Base-by-base conservation (phyloP, 768 basidiomycete species). In the Mycena chlorophos region DNA sequence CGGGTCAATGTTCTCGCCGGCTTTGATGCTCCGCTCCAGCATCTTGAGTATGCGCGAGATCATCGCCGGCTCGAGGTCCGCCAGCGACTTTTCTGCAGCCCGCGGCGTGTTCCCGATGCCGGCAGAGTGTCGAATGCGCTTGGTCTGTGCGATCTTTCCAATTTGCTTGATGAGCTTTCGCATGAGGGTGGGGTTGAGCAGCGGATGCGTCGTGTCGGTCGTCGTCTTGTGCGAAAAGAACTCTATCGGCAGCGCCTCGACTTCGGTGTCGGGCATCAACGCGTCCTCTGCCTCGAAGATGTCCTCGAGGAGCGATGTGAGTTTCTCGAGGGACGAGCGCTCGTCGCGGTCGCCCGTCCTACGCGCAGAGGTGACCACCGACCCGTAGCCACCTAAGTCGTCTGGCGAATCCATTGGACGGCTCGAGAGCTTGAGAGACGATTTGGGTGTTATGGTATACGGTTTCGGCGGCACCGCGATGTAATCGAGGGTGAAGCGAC, bases 281-380 rank as follows among this genome's bases (percentile, higher is more conserved):
- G 78, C 68, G 65, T 94, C 94, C 62, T 91, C 86, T 0, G 89
- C 85, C 58, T 89, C 87, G 53, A 96, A 89, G 16, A 97, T 80
- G 51, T 96, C 93, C 60, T 94, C 91, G 1, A 96, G 74, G 17
- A 92, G 72, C 2, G 84, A 83, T 0, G 75, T 76, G 10, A 98
- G 76, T 68, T 90, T 95, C 64, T 94, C 88, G 3, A 89, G 69
- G 0, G 89, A 87, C 1, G 71, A 88, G 87, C 89, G 76, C 22
- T 89, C 88, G 63, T 92, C 90, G 34, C 91, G 76, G 51, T 88
- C 89, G 3, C 88, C 88, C 1, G 85, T 86, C 20, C 84, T 78
- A 48, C 81, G 79, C 37, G 75, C 76, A 29, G 84, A 82, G 17
- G 77, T 80, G 64, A 57, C 31, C 67, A 13, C 40, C 52, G 82